Evolutionary conservation across 257 asterid species (phyloP).

Genomic region (Agastache rugosa): DNA sequence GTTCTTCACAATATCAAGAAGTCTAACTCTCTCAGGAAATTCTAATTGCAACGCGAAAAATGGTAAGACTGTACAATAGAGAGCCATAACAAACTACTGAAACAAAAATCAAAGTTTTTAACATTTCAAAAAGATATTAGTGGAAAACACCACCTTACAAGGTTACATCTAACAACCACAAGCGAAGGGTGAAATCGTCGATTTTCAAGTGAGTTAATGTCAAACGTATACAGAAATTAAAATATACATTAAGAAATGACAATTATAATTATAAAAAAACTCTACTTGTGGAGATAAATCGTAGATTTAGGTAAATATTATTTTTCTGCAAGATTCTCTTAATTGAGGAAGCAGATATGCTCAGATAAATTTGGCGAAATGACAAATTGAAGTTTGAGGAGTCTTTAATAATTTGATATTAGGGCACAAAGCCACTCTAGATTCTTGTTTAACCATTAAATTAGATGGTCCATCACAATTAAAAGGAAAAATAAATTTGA

Average conservation of each 20-base stretch:
- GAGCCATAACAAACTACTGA: constrained; percentile 23
- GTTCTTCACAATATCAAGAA: constrained; percentile 42
- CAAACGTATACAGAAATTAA: constrained; percentile 20
- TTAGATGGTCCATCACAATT: constrained; percentile 34
- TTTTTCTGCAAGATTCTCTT: constrained; percentile 51
- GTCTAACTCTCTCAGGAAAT: constrained; percentile 10
- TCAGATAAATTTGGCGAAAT: constrained; percentile 58
- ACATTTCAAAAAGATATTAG: constrained; percentile 17
- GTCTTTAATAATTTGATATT: constrained; percentile 41
- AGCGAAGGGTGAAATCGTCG: constrained; percentile 13
- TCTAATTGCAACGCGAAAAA: not conserved
- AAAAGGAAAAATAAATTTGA: constrained; percentile 31
- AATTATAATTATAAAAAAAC: constrained; percentile 25
- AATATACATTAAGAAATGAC: constrained; percentile 13
- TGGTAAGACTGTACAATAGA: not conserved
- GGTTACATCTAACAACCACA: constrained; percentile 21
- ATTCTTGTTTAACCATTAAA: constrained; percentile 32
- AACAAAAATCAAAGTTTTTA: constrained; percentile 3
- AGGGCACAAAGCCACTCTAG: constrained; percentile 41
- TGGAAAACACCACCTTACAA: constrained; percentile 20
- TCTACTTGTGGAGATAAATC: constrained; percentile 50
- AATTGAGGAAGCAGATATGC: constrained; percentile 56
- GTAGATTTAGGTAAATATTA: constrained; percentile 52
- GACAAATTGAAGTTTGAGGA: constrained; percentile 50
- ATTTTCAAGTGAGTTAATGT: constrained; percentile 27